A percentile compares a stretch with the other conserved stretches of the same genome.
These are phyloP conservation scores for Neoboletus subvelutipes DNA, from an alignment of 768 basidiomycete species.

Conservation along the genomic window DNA sequence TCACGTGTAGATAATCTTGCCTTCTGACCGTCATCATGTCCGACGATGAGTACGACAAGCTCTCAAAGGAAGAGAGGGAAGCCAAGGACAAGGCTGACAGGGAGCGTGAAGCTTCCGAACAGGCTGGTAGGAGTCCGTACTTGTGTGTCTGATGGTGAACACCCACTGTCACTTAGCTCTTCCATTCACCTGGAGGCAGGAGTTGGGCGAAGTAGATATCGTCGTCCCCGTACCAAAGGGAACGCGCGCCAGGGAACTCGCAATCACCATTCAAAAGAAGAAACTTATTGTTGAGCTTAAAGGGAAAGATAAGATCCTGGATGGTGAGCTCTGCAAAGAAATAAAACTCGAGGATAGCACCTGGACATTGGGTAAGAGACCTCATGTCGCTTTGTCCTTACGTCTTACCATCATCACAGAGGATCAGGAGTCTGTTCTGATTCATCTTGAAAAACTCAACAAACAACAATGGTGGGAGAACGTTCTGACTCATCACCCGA, in stretches of 20 bases:
- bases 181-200: constrained; percentile 91
- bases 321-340: constrained; percentile 90
- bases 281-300: constrained; percentile 83
- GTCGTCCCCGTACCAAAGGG: constrained; percentile 83
- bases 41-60: constrained; percentile 67
- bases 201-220: constrained; percentile 84
- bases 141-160: constrained; percentile 19
- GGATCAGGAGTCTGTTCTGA: constrained; percentile 67
- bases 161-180: constrained; percentile 51
- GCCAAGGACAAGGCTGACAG: constrained; percentile 65
- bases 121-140: constrained; percentile 63
- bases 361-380: constrained; percentile 82
- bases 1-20: constrained; percentile 32
- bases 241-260: constrained; percentile 76
- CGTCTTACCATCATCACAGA: constrained; percentile 44
- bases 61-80: constrained; percentile 75
- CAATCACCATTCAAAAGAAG: constrained; percentile 75
- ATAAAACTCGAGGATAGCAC: constrained; percentile 96
- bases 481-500: constrained; percentile 91
- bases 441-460: constrained; percentile 87
- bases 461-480: constrained; percentile 97
- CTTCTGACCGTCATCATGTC: constrained; percentile 32
- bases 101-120: constrained; percentile 72
- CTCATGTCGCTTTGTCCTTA: background rate
- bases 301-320: constrained; percentile 78